Base-by-base conservation (phyloP, 257 asterid genomes). In the Nicotiana tomentosiformis region DNA sequence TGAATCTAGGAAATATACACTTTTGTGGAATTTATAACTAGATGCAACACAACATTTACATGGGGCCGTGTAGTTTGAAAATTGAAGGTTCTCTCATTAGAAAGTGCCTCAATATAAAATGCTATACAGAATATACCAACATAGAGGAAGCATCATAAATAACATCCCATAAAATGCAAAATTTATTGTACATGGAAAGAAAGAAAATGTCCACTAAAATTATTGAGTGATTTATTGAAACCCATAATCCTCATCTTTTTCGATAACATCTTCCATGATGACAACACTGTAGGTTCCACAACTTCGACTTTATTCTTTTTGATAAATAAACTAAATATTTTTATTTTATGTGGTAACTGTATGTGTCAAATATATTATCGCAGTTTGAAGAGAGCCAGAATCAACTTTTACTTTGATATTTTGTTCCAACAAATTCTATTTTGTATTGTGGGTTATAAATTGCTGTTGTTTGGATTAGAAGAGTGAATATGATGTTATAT, bases 311-410 rank as follows among this genome's bases (percentile, higher is more conserved):
- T 60, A 30, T 15, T 43, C 77, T 30, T 29, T 80, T 78, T 62
- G 30, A 43, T 20, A 69, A 17, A 74, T 77, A 12, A 37, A 51
- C 70, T 8, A 2, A 62, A 60, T 5, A 5, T 64, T 60, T 15
- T 23, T 26, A 20, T 70, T 57, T 39, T 18, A 43, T 43, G 32
- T 70, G 33, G 1, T 23, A 70, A 74, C n/a, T 61, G 12, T 20
- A 20, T 20, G 23, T 15, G 30, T 18, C 26, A 39, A 82, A 35
- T 76, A 10, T n/a, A 12, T 82, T 68, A 16, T 84, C n/a, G 80
- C 87, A 93, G 97, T 96, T 93, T 58, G 95, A 91, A 90, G 96
- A 91, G 57, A 91, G 88, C 80, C 93, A 89, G 86, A 89, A 86
- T 88, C 79, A 84, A 56, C 82, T 33, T 4, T 62, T 69, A 18